Evolutionary conservation across 257 asterid species (phyloP), one percentile per base, ranked within the genome.

Genomic region (Rubia yunnanensis): DNA sequence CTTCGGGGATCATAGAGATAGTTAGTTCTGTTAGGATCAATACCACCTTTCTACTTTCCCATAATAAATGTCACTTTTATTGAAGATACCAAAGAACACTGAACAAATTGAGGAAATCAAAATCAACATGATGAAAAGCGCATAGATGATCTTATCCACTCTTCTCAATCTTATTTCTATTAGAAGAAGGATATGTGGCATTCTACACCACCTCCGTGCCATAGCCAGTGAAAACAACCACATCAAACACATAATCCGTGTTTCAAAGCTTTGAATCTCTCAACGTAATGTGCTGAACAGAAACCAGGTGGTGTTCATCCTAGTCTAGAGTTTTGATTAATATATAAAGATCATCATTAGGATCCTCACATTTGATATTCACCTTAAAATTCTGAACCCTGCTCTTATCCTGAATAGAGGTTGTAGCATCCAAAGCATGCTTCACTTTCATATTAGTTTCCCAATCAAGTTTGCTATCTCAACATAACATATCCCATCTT

Each of bases 181-280:
- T 92, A n/a, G 97, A 92, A 73, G 98, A 97, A 62, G 97, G 98
- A 70, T 87, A 91, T 0, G 84, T 85, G 11, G 97, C 82, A 78
- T 92, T 92, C 80, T 89, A 88, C 97, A 92, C 84, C 38, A 89
- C 97, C 83, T 92, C 89, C 10, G 98, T 85, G 78, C 89, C 98
- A 49, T 87, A 96, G 24, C 96, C 97, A 10, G 98, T 89, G 60
- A 92, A 92, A 68, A 92, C 75, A 27, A 84, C 90, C 62, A 79
- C 94, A 5, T 97, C 98, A 59, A 85, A 85, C n/a, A 82, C 78
- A 56, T 80, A 82, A n/a, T 92, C 95, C 0, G 95, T 92, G 55
- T 92, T 92, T 62, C 86, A 78, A 64, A 92, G 79, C 66, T 92
- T 92, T 9, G 98, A 92, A 84, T 77, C 98, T 76, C 98, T 79